phyloP scores from a whole-genome alignment of 1,284 basidiomycete species.

The Cryptococcus sp. region DNA sequence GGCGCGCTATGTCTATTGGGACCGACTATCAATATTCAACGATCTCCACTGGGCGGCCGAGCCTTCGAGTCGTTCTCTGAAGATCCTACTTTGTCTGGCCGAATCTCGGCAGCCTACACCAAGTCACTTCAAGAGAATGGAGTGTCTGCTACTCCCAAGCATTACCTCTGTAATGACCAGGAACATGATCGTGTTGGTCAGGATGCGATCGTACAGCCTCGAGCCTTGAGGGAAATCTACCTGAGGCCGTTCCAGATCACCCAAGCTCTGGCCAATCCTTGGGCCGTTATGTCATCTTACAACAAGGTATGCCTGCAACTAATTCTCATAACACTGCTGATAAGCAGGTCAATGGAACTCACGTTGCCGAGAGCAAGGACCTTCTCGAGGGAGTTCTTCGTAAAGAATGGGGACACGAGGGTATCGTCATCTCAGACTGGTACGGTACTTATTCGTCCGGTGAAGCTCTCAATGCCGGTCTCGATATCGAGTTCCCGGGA shows the following conservation, averaged over 20 bases:
- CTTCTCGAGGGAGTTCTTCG: slow-evolving; percentile 64
- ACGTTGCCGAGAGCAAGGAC: slow-evolving; percentile 62
- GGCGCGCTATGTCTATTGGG: slow-evolving; percentile 51
- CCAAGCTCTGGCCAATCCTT: slow-evolving; percentile 44
- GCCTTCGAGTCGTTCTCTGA: slow-evolving; percentile 44
- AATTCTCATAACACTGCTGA: neutral
- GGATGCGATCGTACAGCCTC: slow-evolving; percentile 62
- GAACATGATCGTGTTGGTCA: slow-evolving; percentile 50
- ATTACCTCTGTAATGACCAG: slow-evolving; percentile 10
- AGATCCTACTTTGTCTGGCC: slow-evolving; percentile 6
- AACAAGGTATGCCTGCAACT: slow-evolving; percentile 31
- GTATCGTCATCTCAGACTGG: slow-evolving; percentile 63
- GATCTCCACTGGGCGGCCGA: slow-evolving; percentile 67
- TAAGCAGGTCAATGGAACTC: slow-evolving; percentile 58
- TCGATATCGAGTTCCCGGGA: slow-evolving; percentile 61
- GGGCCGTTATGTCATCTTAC: slow-evolving; percentile 49
- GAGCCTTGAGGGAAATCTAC: slow-evolving; percentile 75
- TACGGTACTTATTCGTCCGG: slow-evolving; percentile 65
- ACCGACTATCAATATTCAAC: slow-evolving; percentile 75
- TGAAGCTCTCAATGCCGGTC: slow-evolving; percentile 63
- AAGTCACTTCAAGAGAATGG: slow-evolving; percentile 5
- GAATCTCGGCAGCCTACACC: slow-evolving; percentile 1
- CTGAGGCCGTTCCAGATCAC: slow-evolving; percentile 63
- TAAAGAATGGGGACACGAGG: slow-evolving; percentile 46
- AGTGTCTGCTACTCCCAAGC: slow-evolving; percentile 7